These are phyloP conservation scores for Priceomyces medius DNA, from an alignment of 805 yeast species.

Conservation along the genomic window DNA sequence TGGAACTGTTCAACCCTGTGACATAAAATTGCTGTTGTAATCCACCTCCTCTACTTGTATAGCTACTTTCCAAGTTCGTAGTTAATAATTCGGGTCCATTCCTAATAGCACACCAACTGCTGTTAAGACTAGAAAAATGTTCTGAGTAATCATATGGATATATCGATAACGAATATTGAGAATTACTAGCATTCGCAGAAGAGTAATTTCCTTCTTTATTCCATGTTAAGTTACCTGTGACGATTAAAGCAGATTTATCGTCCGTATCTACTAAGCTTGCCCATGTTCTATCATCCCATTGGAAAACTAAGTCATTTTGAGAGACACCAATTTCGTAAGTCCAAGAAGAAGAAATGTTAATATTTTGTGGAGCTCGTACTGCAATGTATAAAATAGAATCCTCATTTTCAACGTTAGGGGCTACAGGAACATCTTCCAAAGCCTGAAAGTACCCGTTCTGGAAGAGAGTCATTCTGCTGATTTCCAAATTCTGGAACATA, in stretches of 20 bases:
- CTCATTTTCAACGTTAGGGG: conserved; percentile 7
- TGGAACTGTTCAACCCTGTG: conserved; percentile 56
- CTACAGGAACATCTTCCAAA: conserved; percentile 32
- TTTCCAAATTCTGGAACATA: conserved; percentile 29
- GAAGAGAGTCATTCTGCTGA: conserved; percentile 29
- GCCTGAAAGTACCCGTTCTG: conserved; percentile 40
- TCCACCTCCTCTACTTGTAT: conserved; percentile 47
- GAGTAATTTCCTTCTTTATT: conserved; percentile 11
- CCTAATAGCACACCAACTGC: conserved; percentile 72
- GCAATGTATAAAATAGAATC: conserved; percentile 33
- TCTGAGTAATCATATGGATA: conserved; percentile 42
- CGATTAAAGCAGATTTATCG: conserved; percentile 61
- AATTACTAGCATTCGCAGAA: conserved; percentile 21
- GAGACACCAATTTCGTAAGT: conserved; percentile 66
- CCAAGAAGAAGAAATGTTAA: conserved; percentile 47
- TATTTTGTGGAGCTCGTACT: conserved; percentile 41
- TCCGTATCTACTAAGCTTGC: conserved; percentile 67
- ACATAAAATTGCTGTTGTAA: conserved; percentile 63
- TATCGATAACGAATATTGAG: conserved; percentile 44
- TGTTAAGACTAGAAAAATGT: conserved; percentile 39
- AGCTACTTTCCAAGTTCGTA: conserved; percentile 25
- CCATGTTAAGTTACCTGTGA: conserved; percentile 51
- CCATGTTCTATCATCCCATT: conserved; percentile 64
- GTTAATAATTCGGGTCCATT: conserved; percentile 45
- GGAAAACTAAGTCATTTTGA: conserved; percentile 59